Conservation (phyloP, 441 rosid genomes). For the Breynia disticha region DNA sequence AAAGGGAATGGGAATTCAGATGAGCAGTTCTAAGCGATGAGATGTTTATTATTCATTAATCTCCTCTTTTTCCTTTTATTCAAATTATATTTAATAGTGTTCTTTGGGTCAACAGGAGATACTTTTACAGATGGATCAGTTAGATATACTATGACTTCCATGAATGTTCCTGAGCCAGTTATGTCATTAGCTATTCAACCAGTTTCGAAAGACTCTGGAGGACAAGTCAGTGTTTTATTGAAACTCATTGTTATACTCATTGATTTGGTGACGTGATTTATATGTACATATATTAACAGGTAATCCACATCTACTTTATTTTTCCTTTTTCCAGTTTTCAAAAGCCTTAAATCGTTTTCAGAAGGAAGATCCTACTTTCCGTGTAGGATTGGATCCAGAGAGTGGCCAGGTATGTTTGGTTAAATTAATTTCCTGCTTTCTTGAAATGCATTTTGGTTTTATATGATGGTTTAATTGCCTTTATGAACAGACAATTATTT, state of each 20-base stretch:
- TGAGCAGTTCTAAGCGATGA: neutral
- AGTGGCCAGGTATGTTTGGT: slow-evolving; percentile 74
- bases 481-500: slow-evolving; percentile 69
- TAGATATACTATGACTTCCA: slow-evolving; percentile 94
- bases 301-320: slow-evolving; percentile 2
- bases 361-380: slow-evolving; percentile 97
- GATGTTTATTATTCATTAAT: neutral
- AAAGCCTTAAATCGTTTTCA: slow-evolving; percentile 95
- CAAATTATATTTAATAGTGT: slow-evolving; percentile 3
- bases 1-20: neutral
- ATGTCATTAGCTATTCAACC: slow-evolving; percentile 98
- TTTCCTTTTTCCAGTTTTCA: slow-evolving; percentile 50
- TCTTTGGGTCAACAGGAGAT: slow-evolving; percentile 50
- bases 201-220: slow-evolving; percentile 89
- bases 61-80: neutral
- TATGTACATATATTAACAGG: no score
- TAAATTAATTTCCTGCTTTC: slow-evolving; percentile 8
- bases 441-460: neutral
- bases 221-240: slow-evolving; percentile 55
- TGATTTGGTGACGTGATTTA: slow-evolving; percentile 9
- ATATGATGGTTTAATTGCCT: slow-evolving; percentile 6
- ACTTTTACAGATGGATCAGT: slow-evolving; percentile 95
- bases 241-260: slow-evolving; percentile 1
- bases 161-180: slow-evolving; percentile 98
- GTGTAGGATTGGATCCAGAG: slow-evolving; percentile 96